A percentile compares a stretch with the other conserved stretches of the same genome.
Evolutionary conservation across 257 asterid species (phyloP).

Genomic region (Craterostigma plantagineum): DNA sequence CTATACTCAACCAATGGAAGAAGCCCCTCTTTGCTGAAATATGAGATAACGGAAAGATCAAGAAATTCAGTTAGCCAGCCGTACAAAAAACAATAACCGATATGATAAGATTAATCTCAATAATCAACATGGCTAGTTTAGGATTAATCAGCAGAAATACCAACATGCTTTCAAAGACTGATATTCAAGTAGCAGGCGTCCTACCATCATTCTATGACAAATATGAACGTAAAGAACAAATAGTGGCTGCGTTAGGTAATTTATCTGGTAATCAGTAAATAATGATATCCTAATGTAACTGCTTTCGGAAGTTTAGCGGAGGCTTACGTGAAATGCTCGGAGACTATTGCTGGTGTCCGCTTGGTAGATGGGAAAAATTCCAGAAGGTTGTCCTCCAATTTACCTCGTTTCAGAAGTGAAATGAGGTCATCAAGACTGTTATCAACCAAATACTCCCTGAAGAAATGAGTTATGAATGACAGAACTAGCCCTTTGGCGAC

Average conservation of each 20-base stretch:
- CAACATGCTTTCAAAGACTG: too few species aligned
- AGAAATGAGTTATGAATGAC: conserved; percentile 79
- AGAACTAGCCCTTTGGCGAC: conserved; percentile 95
- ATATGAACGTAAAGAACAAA: too few species aligned
- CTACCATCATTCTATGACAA: too few species aligned
- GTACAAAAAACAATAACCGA: not conserved
- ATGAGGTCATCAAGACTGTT: conserved; percentile 95
- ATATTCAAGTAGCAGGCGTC: too few species aligned
- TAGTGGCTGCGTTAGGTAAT: too few species aligned
- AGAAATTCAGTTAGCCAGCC: not conserved
- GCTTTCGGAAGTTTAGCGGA: not conserved
- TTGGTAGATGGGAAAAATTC: conserved; percentile 79
- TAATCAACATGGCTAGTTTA: too few species aligned
- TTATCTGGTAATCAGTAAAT: too few species aligned
- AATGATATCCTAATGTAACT: too few species aligned
- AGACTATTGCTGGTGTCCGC: conserved; percentile 75
- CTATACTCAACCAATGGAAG: conserved; percentile 56
- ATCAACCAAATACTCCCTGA: conserved; percentile 90
- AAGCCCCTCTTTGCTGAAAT: conserved; percentile 82
- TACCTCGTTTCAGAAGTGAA: conserved; percentile 75
- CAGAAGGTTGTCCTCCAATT: conserved; percentile 81
- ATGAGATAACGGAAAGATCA: not conserved
- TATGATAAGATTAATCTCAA: too few species aligned
- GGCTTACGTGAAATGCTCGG: conserved; percentile 91
- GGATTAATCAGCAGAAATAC: too few species aligned